Conservation (phyloP, 352 stramenopile species). For the Phytophthora pinifolia region DNA sequence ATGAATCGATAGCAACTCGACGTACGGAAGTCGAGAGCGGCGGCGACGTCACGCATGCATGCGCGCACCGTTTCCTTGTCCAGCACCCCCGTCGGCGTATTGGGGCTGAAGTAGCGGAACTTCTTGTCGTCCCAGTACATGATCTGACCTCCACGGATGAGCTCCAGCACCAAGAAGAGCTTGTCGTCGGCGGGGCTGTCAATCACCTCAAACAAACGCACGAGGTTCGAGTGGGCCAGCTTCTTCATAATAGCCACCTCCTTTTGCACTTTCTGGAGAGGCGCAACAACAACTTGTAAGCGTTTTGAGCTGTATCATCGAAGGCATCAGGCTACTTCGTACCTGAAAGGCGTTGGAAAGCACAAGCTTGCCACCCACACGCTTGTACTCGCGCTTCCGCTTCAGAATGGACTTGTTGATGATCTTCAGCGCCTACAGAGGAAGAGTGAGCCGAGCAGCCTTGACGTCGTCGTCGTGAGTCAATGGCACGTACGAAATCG, state of each 20-base stretch:
- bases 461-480: background rate
- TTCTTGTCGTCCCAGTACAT: constrained; percentile 85
- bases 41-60: constrained; percentile 77
- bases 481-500: constrained; percentile 45
- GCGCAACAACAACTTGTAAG: background rate
- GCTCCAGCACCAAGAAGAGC: constrained; percentile 81
- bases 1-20: background rate
- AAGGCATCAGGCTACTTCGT: background rate
- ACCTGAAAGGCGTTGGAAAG: constrained; percentile 73
- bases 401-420: constrained; percentile 89
- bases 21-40: constrained; percentile 75
- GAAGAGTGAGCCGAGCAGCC: background rate
- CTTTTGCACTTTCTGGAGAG: constrained; percentile 68
- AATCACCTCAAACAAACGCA: constrained; percentile 79
- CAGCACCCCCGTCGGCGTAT: constrained; percentile 31
- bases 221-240: constrained; percentile 62
- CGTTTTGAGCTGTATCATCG: background rate
- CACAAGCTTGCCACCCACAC: constrained; percentile 72
- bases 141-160: constrained; percentile 77
- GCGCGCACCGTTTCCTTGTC: constrained; percentile 42
- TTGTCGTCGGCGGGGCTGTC: constrained; percentile 77
- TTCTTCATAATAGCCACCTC: constrained; percentile 89
- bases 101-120: constrained; percentile 51
- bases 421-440: constrained; percentile 73
- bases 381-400: constrained; percentile 83